Evolutionary conservation across 1,139 yeast genomes (phyloP).

Genomic region (Hansenula sp.): DNA sequence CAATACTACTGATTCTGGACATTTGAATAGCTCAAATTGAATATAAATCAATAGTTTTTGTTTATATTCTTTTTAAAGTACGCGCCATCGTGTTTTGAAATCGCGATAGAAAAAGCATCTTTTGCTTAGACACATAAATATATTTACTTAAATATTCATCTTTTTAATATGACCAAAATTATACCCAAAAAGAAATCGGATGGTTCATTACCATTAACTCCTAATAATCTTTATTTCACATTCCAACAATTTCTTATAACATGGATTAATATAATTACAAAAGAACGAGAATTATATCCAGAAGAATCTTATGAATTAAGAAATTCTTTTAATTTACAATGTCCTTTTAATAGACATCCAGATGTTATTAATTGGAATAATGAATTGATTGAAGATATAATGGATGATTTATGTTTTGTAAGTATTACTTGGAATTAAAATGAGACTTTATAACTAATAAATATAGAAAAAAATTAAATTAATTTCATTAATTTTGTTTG

Average conservation of each 20-base stretch:
- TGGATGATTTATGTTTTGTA: constrained; percentile 5
- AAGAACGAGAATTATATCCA: constrained; percentile 18
- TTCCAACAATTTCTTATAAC: constrained; percentile 15
- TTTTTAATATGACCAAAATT: not conserved
- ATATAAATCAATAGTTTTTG: not conserved
- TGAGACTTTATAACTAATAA: not conserved
- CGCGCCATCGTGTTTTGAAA: not conserved
- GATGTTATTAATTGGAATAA: constrained; percentile 14
- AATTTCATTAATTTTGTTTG: constrained; percentile 5
- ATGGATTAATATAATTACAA: constrained; percentile 18
- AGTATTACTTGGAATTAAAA: not conserved
- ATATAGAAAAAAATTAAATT: constrained; percentile 5
- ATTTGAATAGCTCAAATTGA: not conserved
- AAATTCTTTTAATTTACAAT: constrained; percentile 15
- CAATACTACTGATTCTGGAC: constrained; percentile 2
- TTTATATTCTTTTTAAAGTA: not conserved
- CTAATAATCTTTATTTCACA: constrained; percentile 8
- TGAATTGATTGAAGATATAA: constrained; percentile 6
- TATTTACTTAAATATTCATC: not conserved
- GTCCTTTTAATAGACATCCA: constrained; percentile 19
- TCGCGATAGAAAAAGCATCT: too few relatives aligned
- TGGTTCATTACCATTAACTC: constrained; percentile 6
- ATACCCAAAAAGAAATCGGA: not conserved
- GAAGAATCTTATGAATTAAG: constrained; percentile 12
- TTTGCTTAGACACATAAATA: not conserved